Conservation (phyloP, 108 stramenopile genomes). For the Pseudonitzschia multiseries region DNA sequence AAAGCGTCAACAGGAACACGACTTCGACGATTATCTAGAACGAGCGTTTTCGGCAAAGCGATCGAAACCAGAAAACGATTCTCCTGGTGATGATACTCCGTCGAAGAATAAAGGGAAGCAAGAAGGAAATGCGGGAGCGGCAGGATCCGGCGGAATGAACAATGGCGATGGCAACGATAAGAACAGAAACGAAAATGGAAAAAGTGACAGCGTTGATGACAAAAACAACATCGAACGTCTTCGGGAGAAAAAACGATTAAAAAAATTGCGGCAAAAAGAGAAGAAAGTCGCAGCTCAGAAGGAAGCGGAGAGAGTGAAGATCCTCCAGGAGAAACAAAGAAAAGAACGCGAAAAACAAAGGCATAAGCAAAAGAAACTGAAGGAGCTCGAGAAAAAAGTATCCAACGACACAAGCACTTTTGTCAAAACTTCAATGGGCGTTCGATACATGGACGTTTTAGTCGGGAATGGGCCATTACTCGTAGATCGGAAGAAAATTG, state of each 20-base stretch:
- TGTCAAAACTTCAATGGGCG: conserved; percentile 31
- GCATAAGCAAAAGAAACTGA: conserved; percentile 17
- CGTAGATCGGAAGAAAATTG: conserved; percentile 36
- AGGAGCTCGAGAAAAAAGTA: conserved; percentile 17
- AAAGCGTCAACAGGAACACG: not conserved
- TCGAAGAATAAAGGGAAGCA: not conserved
- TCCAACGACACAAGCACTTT: not conserved
- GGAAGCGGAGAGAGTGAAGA: conserved; percentile 26
- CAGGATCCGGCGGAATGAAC: not conserved
- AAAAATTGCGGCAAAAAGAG: not conserved
- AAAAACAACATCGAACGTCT: not conserved
- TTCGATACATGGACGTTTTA: conserved; percentile 44
- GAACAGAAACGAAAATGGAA: not conserved
- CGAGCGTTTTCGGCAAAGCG: conserved; percentile 4
- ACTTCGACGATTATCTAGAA: conserved; percentile 9
- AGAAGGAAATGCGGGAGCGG: not conserved
- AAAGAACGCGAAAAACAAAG: conserved; percentile 33
- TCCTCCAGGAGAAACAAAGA: conserved; percentile 26
- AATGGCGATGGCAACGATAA: not conserved
- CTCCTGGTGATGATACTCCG: not conserved
- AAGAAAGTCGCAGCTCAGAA: conserved; percentile 14
- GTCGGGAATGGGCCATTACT: conserved; percentile 41
- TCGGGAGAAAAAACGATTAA: not conserved
- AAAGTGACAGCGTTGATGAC: too few relatives aligned
- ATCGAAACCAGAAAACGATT: conserved; percentile 8